These are phyloP conservation scores for Dalbergia oliveri DNA, from an alignment of 306 rosid genomes.

Conservation along the genomic window DNA sequence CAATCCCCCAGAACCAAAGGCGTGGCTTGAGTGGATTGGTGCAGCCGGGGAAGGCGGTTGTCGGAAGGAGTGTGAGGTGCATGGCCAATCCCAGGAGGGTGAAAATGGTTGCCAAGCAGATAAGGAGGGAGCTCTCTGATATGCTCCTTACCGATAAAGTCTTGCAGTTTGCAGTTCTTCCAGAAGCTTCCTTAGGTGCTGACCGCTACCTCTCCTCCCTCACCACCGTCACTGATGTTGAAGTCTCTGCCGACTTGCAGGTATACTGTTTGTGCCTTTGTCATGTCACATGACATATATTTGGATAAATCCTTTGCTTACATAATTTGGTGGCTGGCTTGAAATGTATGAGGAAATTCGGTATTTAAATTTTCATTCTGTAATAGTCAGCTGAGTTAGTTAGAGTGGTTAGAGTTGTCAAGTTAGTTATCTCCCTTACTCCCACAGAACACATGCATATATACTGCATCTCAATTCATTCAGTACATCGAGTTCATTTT, in stretches of 20 bases:
- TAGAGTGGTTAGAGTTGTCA: too few species aligned
- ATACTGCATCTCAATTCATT: neutral
- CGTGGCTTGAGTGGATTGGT: constrained; percentile 42
- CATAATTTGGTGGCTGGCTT: too few species aligned
- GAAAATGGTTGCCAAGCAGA: constrained; percentile 96
- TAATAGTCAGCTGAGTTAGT: too few species aligned
- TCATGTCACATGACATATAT: neutral
- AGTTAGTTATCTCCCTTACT: too few species aligned
- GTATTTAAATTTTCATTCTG: too few species aligned
- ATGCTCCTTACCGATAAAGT: constrained; percentile 89
- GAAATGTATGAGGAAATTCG: too few species aligned
- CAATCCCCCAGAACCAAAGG: constrained; percentile 34
- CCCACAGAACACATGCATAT: too few species aligned
- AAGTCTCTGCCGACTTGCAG: constrained; percentile 92
- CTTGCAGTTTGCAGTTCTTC: constrained; percentile 78
- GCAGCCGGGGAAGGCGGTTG: constrained; percentile 24
- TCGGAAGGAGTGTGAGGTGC: constrained; percentile 57
- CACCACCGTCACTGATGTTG: constrained; percentile 86
- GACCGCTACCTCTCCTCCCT: constrained; percentile 88
- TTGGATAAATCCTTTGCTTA: neutral
- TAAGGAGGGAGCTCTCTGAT: constrained; percentile 84
- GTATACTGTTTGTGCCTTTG: constrained; percentile 44
- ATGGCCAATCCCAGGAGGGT: constrained; percentile 93
- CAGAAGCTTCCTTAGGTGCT: constrained; percentile 93
- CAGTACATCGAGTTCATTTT: too few species aligned